Evolutionary conservation across 768 basidiomycete genomes (phyloP).

Genomic region (Gautieria morchelliformis): DNA sequence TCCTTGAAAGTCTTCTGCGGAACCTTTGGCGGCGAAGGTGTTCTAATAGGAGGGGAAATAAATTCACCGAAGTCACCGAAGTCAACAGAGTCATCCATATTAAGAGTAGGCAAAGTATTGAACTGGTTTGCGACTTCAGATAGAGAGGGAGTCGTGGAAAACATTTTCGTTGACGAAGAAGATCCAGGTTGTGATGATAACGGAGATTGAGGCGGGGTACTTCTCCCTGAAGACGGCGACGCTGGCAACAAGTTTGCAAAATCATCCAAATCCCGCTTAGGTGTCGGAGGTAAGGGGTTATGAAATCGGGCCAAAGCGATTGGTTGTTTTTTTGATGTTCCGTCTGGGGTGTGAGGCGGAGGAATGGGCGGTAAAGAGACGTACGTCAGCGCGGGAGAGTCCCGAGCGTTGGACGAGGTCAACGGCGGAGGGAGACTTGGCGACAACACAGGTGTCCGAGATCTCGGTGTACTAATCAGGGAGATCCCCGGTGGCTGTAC

Average conservation of each 20-base stretch:
- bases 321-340: background rate
- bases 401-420: background rate
- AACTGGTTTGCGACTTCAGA: background rate
- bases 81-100: slow-evolving; percentile 5
- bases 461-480: background rate
- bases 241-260: slow-evolving; percentile 42
- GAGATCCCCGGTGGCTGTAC: background rate
- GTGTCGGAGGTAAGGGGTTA: slow-evolving; percentile 1
- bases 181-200: slow-evolving; percentile 16
- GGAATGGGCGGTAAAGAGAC: background rate
- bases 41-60: slow-evolving; percentile 17
- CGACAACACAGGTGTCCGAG: background rate
- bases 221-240: slow-evolving; percentile 9
- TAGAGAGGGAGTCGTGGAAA: too few relatives aligned
- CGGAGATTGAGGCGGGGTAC: slow-evolving; percentile 7
- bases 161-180: slow-evolving; percentile 4
- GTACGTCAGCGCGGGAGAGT: background rate
- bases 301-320: background rate
- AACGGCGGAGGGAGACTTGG: background rate
- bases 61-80: slow-evolving; percentile 28
- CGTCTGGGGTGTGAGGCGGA: background rate
- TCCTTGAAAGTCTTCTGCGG: slow-evolving; percentile 12
- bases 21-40: slow-evolving; percentile 14
- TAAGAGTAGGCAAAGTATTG: background rate
- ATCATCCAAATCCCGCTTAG: slow-evolving; percentile 31